A percentile compares a stretch with the other conserved stretches of the same genome.
Conservation (phyloP, 1,284 basidiomycete species). For the Cutaneotrichosporon arboriforme region DNA sequence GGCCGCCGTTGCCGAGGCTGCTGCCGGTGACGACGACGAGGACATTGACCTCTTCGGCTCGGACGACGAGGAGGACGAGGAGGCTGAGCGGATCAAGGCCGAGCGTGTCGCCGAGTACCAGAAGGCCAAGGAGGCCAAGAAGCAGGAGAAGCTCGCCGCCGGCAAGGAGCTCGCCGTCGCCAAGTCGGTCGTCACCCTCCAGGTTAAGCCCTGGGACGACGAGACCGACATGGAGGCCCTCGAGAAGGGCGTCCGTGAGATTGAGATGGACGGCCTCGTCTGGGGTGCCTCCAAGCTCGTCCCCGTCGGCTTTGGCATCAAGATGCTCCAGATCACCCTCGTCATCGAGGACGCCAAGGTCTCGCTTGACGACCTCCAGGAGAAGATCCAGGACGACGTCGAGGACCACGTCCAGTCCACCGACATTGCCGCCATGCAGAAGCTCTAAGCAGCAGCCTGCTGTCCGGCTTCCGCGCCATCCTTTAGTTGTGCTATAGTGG, state of each 20-base stretch:
- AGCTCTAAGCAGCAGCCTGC: conserved; percentile 21
- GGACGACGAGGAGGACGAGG: conserved; percentile 71
- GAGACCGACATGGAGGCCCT: conserved; percentile 93
- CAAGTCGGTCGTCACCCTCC: conserved; percentile 78
- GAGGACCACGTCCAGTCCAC: conserved; percentile 88
- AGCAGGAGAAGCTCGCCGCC: conserved; percentile 52
- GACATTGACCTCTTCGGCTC: conserved; percentile 88
- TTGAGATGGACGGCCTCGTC: conserved; percentile 85
- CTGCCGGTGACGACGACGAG: conserved; percentile 72
- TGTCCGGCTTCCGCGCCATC: background rate
- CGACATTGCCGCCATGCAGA: conserved; percentile 60
- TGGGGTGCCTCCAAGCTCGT: conserved; percentile 86
- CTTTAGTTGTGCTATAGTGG: background rate
- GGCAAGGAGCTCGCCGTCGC: conserved; percentile 64
- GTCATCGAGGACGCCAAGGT: conserved; percentile 90
- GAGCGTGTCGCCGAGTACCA: conserved; percentile 93
- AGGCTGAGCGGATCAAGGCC: conserved; percentile 89
- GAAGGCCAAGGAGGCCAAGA: conserved; percentile 87
- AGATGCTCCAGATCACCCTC: conserved; percentile 86
- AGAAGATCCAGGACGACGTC: conserved; percentile 62
- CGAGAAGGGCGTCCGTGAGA: conserved; percentile 75
- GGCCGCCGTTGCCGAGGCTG: conserved; percentile 49
- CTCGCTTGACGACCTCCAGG: conserved; percentile 90
- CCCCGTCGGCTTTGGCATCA: conserved; percentile 76
- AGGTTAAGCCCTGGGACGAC: conserved; percentile 99